phyloP scores from a whole-genome alignment of 1,139 yeast species.

The Diutina pseudorugosa region DNA sequence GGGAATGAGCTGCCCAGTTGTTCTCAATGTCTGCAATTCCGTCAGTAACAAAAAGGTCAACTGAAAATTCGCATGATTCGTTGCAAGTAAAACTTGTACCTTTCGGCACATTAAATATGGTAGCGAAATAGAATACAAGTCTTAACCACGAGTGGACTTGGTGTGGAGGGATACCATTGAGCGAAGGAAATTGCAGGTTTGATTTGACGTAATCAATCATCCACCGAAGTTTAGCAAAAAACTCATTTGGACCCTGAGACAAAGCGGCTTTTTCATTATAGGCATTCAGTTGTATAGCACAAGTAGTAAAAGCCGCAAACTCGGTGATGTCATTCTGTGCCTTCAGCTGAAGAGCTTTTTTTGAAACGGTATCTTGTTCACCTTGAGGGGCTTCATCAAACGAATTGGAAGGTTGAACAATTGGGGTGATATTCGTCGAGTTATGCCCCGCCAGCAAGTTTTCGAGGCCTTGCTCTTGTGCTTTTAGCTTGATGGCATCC shows the following conservation, averaged over 20 bases:
- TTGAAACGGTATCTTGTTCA: background rate
- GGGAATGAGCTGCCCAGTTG: conserved; percentile 1
- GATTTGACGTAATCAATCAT: background rate
- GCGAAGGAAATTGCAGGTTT: background rate
- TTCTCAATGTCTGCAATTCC: background rate
- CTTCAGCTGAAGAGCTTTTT: background rate
- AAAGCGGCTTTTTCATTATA: background rate
- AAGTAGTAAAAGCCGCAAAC: background rate
- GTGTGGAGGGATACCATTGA: background rate
- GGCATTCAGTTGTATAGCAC: background rate
- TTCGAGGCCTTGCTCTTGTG: background rate
- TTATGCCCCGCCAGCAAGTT: background rate
- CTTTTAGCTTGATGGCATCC: background rate
- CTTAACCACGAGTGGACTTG: background rate
- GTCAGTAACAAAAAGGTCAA: background rate
- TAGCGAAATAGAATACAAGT: background rate
- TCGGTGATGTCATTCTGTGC: background rate
- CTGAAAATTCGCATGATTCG: background rate
- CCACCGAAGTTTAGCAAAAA: background rate
- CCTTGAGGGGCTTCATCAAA: background rate
- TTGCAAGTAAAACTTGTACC: background rate
- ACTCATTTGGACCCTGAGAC: background rate
- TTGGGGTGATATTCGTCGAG: too few relatives aligned
- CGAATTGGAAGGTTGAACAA: background rate
- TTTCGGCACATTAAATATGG: background rate